phyloP scores from a whole-genome alignment of 2,329 filamentous ascomycete genomes.

The Phialophora macrospora region DNA sequence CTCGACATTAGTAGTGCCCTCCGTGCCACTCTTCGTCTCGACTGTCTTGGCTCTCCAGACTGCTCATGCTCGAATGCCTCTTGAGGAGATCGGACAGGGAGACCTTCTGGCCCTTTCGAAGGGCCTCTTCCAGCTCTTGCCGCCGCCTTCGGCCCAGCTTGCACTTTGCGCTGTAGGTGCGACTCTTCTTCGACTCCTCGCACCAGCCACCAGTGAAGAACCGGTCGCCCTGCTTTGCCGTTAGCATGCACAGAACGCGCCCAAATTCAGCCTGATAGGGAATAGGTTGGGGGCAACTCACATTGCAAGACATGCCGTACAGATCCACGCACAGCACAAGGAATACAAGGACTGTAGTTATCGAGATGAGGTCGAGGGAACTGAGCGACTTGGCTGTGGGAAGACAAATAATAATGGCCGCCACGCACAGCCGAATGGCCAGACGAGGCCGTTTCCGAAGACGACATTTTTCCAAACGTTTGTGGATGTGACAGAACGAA shows the following conservation, averaged over 20 bases:
- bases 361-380: constrained; percentile 54
- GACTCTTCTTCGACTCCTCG: constrained; percentile 46
- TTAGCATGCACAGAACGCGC: not conserved
- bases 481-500: constrained; percentile 61
- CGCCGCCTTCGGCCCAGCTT: constrained; percentile 40
- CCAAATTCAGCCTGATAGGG: not conserved
- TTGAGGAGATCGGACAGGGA: constrained; percentile 33
- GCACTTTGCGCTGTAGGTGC: constrained; percentile 52
- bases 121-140: constrained; percentile 45
- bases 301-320: constrained; percentile 55
- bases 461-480: constrained; percentile 56
- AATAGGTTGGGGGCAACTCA: not conserved
- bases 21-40: constrained; percentile 34
- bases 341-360: constrained; percentile 52
- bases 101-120: constrained; percentile 41
- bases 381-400: constrained; percentile 55
- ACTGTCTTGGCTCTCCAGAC: constrained; percentile 23
- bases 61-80: constrained; percentile 28
- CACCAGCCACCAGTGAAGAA: constrained; percentile 44
- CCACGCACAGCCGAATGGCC: constrained; percentile 56
- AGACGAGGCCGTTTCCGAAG: constrained; percentile 59
- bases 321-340: constrained; percentile 58
- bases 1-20: constrained; percentile 24
- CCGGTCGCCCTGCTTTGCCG: constrained; percentile 44
- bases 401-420: constrained; percentile 60